These are phyloP conservation scores for Sapria himalayana DNA, from an alignment of 345 rosid species.

Conservation along the genomic window DNA sequence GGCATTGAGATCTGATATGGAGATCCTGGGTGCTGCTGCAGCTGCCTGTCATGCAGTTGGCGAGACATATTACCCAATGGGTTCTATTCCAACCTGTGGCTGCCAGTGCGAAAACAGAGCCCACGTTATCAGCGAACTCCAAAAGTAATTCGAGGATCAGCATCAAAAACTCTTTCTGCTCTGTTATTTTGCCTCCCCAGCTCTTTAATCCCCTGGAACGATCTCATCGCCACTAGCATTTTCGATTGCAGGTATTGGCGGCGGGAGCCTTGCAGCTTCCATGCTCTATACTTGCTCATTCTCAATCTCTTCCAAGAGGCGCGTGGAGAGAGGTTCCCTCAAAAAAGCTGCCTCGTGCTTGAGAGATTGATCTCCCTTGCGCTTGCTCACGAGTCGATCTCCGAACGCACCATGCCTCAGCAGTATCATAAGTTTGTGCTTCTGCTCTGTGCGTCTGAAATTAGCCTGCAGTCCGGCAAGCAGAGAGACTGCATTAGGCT, in stretches of 20 bases:
- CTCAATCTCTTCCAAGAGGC: conserved; percentile 72
- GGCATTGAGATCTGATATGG: conserved; percentile 40
- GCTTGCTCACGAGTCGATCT: conserved; percentile 32
- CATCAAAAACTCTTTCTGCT: too few species aligned
- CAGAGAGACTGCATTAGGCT: conserved; percentile 19
- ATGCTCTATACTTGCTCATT: conserved; percentile 43
- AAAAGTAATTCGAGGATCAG: too few species aligned
- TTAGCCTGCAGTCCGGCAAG: conserved; percentile 41
- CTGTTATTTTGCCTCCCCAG: too few species aligned
- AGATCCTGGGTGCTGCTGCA: conserved; percentile 67
- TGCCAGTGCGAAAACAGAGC: conserved; percentile 36
- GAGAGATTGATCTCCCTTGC: conserved; percentile 31
- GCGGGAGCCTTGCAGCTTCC: conserved; percentile 69
- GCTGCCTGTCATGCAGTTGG: conserved; percentile 73
- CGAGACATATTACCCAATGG: conserved; percentile 39
- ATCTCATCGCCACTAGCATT: too few species aligned
- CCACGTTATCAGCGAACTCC: conserved; percentile 37
- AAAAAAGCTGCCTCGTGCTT: conserved; percentile 27
- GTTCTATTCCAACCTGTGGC: conserved; percentile 64
- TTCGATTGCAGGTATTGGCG: conserved; percentile 38
- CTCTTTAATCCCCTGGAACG: too few species aligned
- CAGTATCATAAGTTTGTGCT: conserved; percentile 64
- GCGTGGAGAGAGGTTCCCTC: conserved; percentile 71
- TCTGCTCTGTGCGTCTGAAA: conserved; percentile 72
- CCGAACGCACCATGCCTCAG: conserved; percentile 11